Conservation (phyloP, 768 basidiomycete species). For the Hypholoma fasciculare region DNA sequence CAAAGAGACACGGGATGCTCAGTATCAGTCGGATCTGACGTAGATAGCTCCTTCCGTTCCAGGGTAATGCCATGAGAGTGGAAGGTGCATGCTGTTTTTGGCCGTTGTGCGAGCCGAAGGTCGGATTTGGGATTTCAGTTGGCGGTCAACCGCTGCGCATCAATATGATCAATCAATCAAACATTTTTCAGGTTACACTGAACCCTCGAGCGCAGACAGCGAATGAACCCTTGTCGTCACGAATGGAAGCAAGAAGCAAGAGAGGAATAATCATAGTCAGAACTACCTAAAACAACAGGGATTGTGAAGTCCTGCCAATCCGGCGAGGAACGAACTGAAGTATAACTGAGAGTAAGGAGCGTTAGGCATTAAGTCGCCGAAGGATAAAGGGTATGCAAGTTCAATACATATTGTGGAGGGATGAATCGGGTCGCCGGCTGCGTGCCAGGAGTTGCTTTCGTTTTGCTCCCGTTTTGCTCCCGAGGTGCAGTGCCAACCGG, state of each 20-base stretch:
- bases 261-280: conserved; percentile 12
- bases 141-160: background rate
- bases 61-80: conserved; percentile 1
- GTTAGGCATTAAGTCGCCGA: conserved; percentile 18
- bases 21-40: conserved; percentile 21
- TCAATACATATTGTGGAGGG: conserved; percentile 12
- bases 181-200: conserved; percentile 1
- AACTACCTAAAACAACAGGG: conserved; percentile 15
- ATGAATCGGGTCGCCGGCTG: conserved; percentile 6
- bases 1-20: background rate
- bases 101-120: conserved; percentile 2
- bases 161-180: conserved; percentile 2
- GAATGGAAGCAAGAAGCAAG: background rate
- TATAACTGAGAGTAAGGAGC: conserved; percentile 18
- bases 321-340: conserved; percentile 12
- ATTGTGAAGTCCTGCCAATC: conserved; percentile 16
- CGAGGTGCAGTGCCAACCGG: conserved; percentile 5
- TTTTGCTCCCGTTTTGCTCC: conserved; percentile 4
- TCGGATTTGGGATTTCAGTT: background rate
- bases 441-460: background rate
- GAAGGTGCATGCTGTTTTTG: background rate
- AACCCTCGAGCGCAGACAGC: background rate
- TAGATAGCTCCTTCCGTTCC: conserved; percentile 15
- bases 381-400: conserved; percentile 14
- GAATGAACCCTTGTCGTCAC: background rate